These are phyloP conservation scores for Amanita subjunquillea DNA, from an alignment of 768 basidiomycete genomes.

Conservation along the genomic window DNA sequence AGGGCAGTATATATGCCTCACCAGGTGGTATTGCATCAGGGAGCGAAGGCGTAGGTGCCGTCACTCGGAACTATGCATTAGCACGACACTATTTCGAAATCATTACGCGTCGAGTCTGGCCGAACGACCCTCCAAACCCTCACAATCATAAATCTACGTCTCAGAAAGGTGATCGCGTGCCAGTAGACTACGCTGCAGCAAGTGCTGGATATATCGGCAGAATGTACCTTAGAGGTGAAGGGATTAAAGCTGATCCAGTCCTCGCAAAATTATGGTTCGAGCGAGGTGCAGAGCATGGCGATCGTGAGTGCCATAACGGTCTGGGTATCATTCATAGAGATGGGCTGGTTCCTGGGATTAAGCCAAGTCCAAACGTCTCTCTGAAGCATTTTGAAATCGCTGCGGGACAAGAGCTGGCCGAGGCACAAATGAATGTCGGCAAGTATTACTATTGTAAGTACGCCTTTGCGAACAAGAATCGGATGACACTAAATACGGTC, in stretches of 20 bases:
- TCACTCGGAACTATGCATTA: constrained; percentile 66
- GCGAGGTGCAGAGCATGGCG: constrained; percentile 68
- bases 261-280: constrained; percentile 93
- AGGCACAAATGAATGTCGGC: constrained; percentile 86
- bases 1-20: constrained; percentile 81
- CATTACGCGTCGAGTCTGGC: constrained; percentile 84
- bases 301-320: constrained; percentile 83
- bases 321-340: constrained; percentile 91
- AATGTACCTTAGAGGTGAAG: constrained; percentile 93
- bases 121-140: constrained; percentile 57
- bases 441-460: constrained; percentile 51
- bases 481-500: not conserved
- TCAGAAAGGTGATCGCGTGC: constrained; percentile 41
- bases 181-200: constrained; percentile 56
- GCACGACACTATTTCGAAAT: constrained; percentile 78
- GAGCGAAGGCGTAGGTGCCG: constrained; percentile 86
- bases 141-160: constrained; percentile 29
- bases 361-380: constrained; percentile 55
- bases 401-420: constrained; percentile 80
- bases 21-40: constrained; percentile 78
- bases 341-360: constrained; percentile 62
- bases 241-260: constrained; percentile 64
- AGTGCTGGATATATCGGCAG: constrained; percentile 86
- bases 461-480: constrained; percentile 26
- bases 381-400: constrained; percentile 63